A percentile compares a stretch with the other conserved stretches of the same genome.
These are phyloP conservation scores for Phoma sp. DNA, from an alignment of 2,329 filamentous ascomycete genomes.

Conservation along the genomic window DNA sequence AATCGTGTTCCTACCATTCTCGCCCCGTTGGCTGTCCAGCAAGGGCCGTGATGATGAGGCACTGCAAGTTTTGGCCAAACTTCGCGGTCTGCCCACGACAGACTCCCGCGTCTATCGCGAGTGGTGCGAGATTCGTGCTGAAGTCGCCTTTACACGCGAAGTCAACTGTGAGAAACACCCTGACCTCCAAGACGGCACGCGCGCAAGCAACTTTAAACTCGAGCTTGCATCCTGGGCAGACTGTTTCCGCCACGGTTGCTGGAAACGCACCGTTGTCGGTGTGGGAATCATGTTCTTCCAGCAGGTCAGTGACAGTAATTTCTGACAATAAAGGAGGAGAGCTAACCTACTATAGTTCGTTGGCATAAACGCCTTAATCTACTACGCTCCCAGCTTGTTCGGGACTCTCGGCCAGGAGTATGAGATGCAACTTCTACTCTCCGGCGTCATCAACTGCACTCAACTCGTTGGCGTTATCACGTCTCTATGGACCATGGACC, in stretches of 20 bases:
- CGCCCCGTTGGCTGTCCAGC: conserved; percentile 61
- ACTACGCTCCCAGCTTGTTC: conserved; percentile 69
- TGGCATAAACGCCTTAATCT: conserved; percentile 57
- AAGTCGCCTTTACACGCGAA: conserved; percentile 60
- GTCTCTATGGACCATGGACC: conserved; percentile 54
- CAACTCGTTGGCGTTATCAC: conserved; percentile 52
- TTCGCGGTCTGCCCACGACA: conserved; percentile 57
- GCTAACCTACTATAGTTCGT: conserved; percentile 31
- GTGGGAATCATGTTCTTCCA: conserved; percentile 54
- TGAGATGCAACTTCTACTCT: conserved; percentile 64
- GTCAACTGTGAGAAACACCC: conserved; percentile 50
- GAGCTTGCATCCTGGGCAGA: conserved; percentile 57
- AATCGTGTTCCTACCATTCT: conserved; percentile 60
- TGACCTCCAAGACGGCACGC: conserved; percentile 34
- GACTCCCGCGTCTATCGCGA: conserved; percentile 61
- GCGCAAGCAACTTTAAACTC: conserved; percentile 49
- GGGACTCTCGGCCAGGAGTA: conserved; percentile 64
- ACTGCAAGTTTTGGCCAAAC: conserved; percentile 54
- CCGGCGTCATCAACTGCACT: conserved; percentile 65
- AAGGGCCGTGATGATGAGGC: conserved; percentile 55
- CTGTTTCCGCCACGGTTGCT: conserved; percentile 55
- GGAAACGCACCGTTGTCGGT: conserved; percentile 52
- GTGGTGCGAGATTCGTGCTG: conserved; percentile 60
- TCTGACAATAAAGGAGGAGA: background rate
- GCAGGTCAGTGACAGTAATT: conserved; percentile 1